Conservation (phyloP, 2,329 filamentous ascomycete genomes). For the Alternaria triticimaculans region DNA sequence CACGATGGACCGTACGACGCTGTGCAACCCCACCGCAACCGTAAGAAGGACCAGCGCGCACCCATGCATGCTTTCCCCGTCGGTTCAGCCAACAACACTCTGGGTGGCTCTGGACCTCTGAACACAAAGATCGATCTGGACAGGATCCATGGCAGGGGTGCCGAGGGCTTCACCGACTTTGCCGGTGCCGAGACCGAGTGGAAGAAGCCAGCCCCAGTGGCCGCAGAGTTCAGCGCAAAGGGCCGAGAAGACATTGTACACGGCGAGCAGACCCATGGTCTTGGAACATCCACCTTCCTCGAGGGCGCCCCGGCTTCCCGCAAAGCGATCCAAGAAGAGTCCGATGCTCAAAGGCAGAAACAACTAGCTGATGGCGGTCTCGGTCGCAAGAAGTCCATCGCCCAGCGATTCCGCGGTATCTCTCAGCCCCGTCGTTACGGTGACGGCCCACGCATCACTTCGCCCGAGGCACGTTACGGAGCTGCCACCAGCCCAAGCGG, state of each 20-base stretch:
- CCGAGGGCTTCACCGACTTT: slow-evolving; percentile 89
- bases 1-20: slow-evolving; percentile 98
- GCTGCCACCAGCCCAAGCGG: slow-evolving; percentile 37
- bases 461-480: slow-evolving; percentile 62
- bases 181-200: slow-evolving; percentile 49
- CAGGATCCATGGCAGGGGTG: slow-evolving; percentile 82
- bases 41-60: slow-evolving; percentile 78
- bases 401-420: slow-evolving; percentile 87
- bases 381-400: slow-evolving; percentile 91
- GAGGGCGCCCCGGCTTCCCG: slow-evolving; percentile 90
- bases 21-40: slow-evolving; percentile 92
- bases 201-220: slow-evolving; percentile 42
- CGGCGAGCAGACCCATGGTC: slow-evolving; percentile 79
- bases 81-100: slow-evolving; percentile 87
- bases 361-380: slow-evolving; percentile 58
- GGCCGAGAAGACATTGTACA: slow-evolving; percentile 71
- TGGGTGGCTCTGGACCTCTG: slow-evolving; percentile 86
- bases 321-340: slow-evolving; percentile 76
- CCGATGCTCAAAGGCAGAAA: slow-evolving; percentile 61
- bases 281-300: slow-evolving; percentile 94
- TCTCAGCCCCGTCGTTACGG: slow-evolving; percentile 70
- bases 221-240: slow-evolving; percentile 50
- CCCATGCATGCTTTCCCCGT: slow-evolving; percentile 97
- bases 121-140: slow-evolving; percentile 83
- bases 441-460: slow-evolving; percentile 47